A percentile compares a stretch with the other conserved stretches of the same genome.
Conservation (phyloP, 1,284 basidiomycete genomes). For the Baeospora myosura region DNA sequence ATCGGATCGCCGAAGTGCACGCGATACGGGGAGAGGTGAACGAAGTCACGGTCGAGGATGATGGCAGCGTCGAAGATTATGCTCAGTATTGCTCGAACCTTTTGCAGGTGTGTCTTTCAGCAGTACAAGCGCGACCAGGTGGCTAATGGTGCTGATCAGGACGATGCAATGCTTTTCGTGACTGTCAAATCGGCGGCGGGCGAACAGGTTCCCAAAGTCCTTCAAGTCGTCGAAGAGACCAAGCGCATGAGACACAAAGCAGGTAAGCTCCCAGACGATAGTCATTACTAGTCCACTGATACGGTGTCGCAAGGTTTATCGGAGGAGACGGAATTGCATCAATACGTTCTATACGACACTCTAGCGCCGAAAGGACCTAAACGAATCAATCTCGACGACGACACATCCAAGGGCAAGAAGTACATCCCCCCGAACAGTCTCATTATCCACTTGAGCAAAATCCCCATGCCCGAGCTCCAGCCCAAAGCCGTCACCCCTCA, state of each 20-base stretch:
- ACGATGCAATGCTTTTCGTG: slow-evolving; percentile 74
- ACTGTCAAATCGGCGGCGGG: slow-evolving; percentile 60
- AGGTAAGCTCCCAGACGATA: slow-evolving; percentile 33
- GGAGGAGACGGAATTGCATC: slow-evolving; percentile 61
- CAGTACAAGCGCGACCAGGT: background rate
- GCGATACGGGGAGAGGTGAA: slow-evolving; percentile 59
- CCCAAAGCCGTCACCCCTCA: slow-evolving; percentile 48
- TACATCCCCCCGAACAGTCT: slow-evolving; percentile 64
- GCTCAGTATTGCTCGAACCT: slow-evolving; percentile 60
- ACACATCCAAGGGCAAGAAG: slow-evolving; percentile 29
- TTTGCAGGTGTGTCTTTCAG: slow-evolving; percentile 41
- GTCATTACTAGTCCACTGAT: background rate
- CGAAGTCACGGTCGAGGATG: slow-evolving; percentile 62
- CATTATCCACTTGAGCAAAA: slow-evolving; percentile 72
- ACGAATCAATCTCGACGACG: slow-evolving; percentile 62
- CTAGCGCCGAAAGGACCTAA: slow-evolving; percentile 41
- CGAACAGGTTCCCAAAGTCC: slow-evolving; percentile 65
- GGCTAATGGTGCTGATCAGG: slow-evolving; percentile 31
- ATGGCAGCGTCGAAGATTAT: slow-evolving; percentile 60
- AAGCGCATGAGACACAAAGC: slow-evolving; percentile 69
- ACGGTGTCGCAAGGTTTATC: slow-evolving; percentile 30
- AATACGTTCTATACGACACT: slow-evolving; percentile 71
- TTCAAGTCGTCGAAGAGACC: slow-evolving; percentile 72
- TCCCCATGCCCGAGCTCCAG: slow-evolving; percentile 72
- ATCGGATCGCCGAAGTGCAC: slow-evolving; percentile 63